Base-by-base conservation (phyloP, 768 basidiomycete species). In the Tephrocybe sp. region DNA sequence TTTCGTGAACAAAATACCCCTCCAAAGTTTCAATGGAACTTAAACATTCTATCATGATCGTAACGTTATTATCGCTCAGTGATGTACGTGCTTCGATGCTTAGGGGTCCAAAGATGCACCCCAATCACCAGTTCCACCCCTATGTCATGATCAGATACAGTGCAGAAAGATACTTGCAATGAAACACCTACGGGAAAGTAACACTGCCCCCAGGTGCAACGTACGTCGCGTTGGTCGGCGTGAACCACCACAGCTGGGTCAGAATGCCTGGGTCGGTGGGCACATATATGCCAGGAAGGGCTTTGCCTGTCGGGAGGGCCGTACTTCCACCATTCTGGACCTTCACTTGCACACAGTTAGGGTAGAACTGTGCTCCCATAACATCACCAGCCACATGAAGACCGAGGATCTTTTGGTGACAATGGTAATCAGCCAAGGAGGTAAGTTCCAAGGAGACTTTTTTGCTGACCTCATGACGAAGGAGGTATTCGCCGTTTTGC, bases 341-440 rank as follows among this genome's bases (percentile, higher is more conserved):
- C 44, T 62, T 68, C 38, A 71, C 62, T 44, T 72, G 71, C n/a
- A 67, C 64, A 43, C 71, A 72, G 44, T 68, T 53, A 2, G 53
- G 58, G 60, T 68, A 72, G 53, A 73, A 72, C 54, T 73, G 71
- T 6, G 73, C 73, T 8, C 71, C 70, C 11, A 71, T 70, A 42
- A 71, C 63, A 26, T 51, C 60, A 18, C 55, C 50, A 7, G 71
- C 70, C 12, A 67, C 66, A 46, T 72, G 72, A 63, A 60, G 66
- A 59, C 66, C 70, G 45, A 74, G 71, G 45, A 70, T 67, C 48
- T 50, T 10, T 5, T 4, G 4, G 15, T 9, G 15, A 36, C 7
- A 10, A 15, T 14, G 28, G 28, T 30, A 5, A 11, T 30, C 11
- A 30, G 5, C 11, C 5, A 5, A 11, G 6, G 28, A 30, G 6